These are phyloP conservation scores for Suillus spraguei DNA, from an alignment of 768 basidiomycete species.

Conservation along the genomic window DNA sequence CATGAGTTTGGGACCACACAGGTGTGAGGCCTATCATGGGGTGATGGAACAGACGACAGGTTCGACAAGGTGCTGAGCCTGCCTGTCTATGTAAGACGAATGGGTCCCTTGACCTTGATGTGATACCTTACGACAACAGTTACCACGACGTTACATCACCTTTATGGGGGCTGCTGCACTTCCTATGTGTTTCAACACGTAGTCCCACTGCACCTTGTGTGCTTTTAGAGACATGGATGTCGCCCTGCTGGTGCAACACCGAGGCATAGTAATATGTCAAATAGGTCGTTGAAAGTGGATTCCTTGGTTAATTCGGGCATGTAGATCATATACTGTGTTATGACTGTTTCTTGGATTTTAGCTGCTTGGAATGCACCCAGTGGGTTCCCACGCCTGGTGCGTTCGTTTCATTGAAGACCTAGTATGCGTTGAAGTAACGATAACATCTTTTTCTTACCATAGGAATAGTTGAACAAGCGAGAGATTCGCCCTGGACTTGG, in stretches of 20 bases:
- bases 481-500: background rate
- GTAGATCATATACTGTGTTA: background rate
- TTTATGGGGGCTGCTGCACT: slow-evolving; percentile 40
- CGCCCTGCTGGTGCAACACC: too few relatives aligned
- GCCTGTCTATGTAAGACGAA: slow-evolving; percentile 57
- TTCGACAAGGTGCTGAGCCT: slow-evolving; percentile 49
- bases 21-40: slow-evolving; percentile 56
- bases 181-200: slow-evolving; percentile 34
- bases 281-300: slow-evolving; percentile 36
- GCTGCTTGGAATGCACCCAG: too few relatives aligned
- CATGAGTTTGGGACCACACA: slow-evolving; percentile 17
- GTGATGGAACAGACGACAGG: slow-evolving; percentile 44
- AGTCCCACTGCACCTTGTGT: slow-evolving; percentile 49
- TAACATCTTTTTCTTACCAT: background rate
- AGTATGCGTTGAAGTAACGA: background rate
- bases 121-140: slow-evolving; percentile 2
- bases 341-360: background rate
- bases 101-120: slow-evolving; percentile 24
- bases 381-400: too few relatives aligned
- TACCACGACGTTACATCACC: slow-evolving; percentile 37
- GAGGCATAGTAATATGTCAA: slow-evolving; percentile 14
- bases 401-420: background rate
- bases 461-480: background rate
- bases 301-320: slow-evolving; percentile 21
- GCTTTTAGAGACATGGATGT: too few relatives aligned